These are phyloP conservation scores for Paspalum notatum DNA, from an alignment of 176 grass and related monocot genomes.

Conservation along the genomic window DNA sequence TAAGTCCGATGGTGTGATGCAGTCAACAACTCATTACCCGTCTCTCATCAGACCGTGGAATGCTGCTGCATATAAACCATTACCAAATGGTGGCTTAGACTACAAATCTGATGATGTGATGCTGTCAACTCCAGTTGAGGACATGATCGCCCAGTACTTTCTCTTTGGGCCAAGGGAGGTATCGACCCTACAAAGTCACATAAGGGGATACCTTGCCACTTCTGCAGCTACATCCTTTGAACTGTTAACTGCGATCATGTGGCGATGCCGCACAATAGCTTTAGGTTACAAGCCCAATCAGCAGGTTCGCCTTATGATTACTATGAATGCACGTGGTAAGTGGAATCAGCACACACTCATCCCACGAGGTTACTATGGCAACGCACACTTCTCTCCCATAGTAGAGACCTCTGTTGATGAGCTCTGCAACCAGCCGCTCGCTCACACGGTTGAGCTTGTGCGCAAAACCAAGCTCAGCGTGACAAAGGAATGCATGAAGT, in stretches of 20 bases:
- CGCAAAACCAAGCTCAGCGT: slow-evolving; percentile 33
- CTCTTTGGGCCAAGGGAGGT: slow-evolving; percentile 47
- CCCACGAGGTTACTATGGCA: slow-evolving; percentile 45
- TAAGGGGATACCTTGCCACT: background rate
- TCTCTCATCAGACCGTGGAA: background rate
- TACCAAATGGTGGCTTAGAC: background rate
- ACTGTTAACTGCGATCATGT: slow-evolving; percentile 41
- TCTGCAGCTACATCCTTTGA: slow-evolving; percentile 41
- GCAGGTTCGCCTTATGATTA: slow-evolving; percentile 37
- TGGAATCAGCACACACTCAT: slow-evolving; percentile 36
- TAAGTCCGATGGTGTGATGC: too few relatives aligned
- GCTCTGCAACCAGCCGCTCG: slow-evolving; percentile 32
- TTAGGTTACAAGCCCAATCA: background rate
- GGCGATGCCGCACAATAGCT: slow-evolving; percentile 40
- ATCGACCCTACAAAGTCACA: background rate
- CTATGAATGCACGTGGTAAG: slow-evolving; percentile 47
- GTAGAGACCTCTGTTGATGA: slow-evolving; percentile 17
- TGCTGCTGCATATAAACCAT: background rate
- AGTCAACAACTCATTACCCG: too few relatives aligned
- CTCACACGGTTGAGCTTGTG: slow-evolving; percentile 32
- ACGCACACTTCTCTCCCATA: slow-evolving; percentile 42
- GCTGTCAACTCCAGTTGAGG: slow-evolving; percentile 22
- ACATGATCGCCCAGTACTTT: slow-evolving; percentile 48
- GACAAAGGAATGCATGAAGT: slow-evolving; percentile 26
- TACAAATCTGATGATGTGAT: slow-evolving; percentile 22